Base-by-base conservation (phyloP, 1,284 basidiomycete genomes). In the Mycosarcoma mackinlayi region DNA sequence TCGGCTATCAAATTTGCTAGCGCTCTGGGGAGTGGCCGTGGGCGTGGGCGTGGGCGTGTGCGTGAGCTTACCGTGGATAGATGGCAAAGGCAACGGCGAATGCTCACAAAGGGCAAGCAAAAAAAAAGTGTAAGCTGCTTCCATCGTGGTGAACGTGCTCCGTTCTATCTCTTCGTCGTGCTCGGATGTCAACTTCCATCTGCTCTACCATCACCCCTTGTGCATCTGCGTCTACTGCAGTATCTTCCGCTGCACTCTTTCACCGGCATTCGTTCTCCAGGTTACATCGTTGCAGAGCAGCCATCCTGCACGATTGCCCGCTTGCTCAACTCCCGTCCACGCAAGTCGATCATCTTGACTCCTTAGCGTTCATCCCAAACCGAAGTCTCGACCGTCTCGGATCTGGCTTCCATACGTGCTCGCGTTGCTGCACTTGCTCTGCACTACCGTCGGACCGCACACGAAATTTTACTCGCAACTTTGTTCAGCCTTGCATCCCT, bases 171-270 rank as follows among this genome's bases (percentile, higher is more conserved):
- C 34, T 35, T 7, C 34, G 13, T 35, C 34, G 9, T 13, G 4
- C 18, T 30, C 48, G 49, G 49, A 51, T 24, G 39, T 41, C 28
- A 9, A 41, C 16, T 51, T 51, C 39, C 39, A 41, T 24, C 28
- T 25, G 10, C 21, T 38, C 47, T 27, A 40, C 48, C 48, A 50
- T 19, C 48, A 31, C 33, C 38, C 6, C 16, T 1, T 16, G 33
- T 14, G 42, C 42, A 30, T 11, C 42, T 45, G n/a, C 44, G 13
- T n/a, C 8, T 8, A 24, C 23, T 14, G 9, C 24, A 13, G 23
- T n/a, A 10, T 8, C 24, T 25, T 18, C 39, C 48, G 31, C 11
- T 28, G 7, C 18, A 10, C 34, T 38, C 11, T 16, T 24, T 8
- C 11, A 11, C 35, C 46, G 49, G 49, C 28, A 42, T n/a, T 41